A percentile compares a stretch with the other conserved stretches of the same genome.
Conservation (phyloP, 2,329 filamentous ascomycete genomes). For the Pseudopithomyces chartarum region DNA sequence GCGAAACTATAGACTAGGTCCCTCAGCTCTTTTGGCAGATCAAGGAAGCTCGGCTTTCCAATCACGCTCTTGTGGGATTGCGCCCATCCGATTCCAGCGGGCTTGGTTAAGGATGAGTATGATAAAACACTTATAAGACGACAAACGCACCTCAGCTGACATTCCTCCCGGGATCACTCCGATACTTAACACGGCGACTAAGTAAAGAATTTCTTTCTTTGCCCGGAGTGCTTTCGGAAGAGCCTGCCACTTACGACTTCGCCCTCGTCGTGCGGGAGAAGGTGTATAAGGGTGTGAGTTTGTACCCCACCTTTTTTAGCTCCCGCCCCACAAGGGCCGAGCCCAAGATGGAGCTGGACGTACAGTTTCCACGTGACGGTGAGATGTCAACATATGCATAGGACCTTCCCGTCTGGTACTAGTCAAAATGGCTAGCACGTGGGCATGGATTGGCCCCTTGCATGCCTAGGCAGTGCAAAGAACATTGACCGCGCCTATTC, state of each 20-base stretch:
- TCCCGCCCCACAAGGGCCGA: too few species aligned
- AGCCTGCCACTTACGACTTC: too few species aligned
- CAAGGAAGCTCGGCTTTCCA: slow-evolving; percentile 27
- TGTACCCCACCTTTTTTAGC: too few species aligned
- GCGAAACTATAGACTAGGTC: slow-evolving; percentile 31
- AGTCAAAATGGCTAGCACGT: too few species aligned
- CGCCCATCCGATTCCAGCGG: slow-evolving; percentile 18
- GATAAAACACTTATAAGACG: neutral
- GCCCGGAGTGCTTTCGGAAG: too few species aligned
- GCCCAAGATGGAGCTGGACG: neutral
- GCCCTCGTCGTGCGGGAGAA: too few species aligned
- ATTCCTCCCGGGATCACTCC: neutral
- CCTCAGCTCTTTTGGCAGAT: slow-evolving; percentile 39
- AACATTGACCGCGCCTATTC: neutral
- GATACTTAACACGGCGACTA: neutral
- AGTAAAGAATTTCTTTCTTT: neutral
- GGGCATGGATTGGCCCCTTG: neutral
- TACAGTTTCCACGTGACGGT: neutral
- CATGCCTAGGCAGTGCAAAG: neutral
- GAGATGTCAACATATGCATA: neutral
- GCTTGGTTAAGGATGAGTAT: neutral
- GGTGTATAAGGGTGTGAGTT: too few species aligned
- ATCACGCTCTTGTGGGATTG: slow-evolving; percentile 24
- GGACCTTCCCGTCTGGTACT: neutral
- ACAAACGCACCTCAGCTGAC: neutral